phyloP scores from a whole-genome alignment of 2,329 filamentous ascomycete genomes.

The Lachnellula arida region DNA sequence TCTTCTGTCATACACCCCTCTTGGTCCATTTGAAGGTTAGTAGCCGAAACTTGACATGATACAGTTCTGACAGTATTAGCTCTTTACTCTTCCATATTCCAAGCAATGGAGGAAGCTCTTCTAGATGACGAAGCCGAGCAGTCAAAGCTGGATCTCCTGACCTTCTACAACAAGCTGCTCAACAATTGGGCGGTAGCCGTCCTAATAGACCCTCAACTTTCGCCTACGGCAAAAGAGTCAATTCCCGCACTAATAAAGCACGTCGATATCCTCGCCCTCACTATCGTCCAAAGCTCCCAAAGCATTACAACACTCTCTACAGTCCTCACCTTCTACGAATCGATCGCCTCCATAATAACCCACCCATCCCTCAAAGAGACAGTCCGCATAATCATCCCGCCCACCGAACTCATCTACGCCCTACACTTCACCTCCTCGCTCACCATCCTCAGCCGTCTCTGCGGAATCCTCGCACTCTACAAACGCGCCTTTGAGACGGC shows the following conservation, averaged over 20 bases:
- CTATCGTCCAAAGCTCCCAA: slow-evolving; percentile 52
- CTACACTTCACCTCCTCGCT: slow-evolving; percentile 63
- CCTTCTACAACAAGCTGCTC: slow-evolving; percentile 64
- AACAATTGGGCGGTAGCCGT: slow-evolving; percentile 51
- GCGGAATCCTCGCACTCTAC: slow-evolving; percentile 64
- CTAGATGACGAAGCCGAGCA: slow-evolving; percentile 42
- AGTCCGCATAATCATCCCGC: slow-evolving; percentile 64
- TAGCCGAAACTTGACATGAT: neutral
- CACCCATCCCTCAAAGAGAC: slow-evolving; percentile 45
- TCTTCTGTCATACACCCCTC: slow-evolving; percentile 50
- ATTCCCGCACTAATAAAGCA: slow-evolving; percentile 43
- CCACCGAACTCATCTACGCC: slow-evolving; percentile 63
- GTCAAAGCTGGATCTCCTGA: slow-evolving; percentile 56
- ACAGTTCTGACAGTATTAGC: slow-evolving; percentile 36
- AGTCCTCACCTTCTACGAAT: slow-evolving; percentile 67
- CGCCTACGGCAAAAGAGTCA: slow-evolving; percentile 13
- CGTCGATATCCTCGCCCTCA: slow-evolving; percentile 52
- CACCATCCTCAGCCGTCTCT: slow-evolving; percentile 62
- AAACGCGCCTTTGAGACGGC: slow-evolving; percentile 69
- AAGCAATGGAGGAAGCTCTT: slow-evolving; percentile 47
- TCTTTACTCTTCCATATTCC: slow-evolving; percentile 44
- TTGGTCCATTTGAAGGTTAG: slow-evolving; percentile 53
- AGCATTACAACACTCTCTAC: slow-evolving; percentile 44
- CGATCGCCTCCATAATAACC: slow-evolving; percentile 52
- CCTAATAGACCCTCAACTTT: slow-evolving; percentile 33